A percentile compares a stretch with the other conserved stretches of the same genome.
phyloP scores from a whole-genome alignment of 164 flowering plant genomes.

The Aristolochia californica region DNA sequence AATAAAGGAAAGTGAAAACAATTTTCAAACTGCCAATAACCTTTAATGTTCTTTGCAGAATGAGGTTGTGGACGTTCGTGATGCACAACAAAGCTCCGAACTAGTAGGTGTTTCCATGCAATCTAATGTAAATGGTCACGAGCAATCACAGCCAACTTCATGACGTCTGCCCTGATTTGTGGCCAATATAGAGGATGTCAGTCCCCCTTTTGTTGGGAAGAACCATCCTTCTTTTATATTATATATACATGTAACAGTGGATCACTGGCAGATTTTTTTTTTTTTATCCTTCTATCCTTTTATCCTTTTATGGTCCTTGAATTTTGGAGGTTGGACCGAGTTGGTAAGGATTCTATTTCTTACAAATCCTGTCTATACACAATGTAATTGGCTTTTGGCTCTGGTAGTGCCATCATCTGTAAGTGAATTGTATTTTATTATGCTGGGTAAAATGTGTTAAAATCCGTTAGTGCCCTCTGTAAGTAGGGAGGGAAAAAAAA shows the following conservation, averaged over 20 bases:
- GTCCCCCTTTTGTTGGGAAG: neutral
- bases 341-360: neutral
- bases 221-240: neutral
- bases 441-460: too few relatives aligned
- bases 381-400: neutral
- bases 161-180: slow-evolving; percentile 3
- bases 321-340: neutral
- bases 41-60: slow-evolving; percentile 5
- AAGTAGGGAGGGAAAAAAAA: too few relatives aligned
- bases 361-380: neutral
- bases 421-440: too few relatives aligned
- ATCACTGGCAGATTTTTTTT: too few relatives aligned
- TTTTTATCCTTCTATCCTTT: neutral
- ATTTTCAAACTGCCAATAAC: neutral
- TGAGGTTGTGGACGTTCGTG: slow-evolving; percentile 1
- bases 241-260: slow-evolving; percentile 3
- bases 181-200: slow-evolving; percentile 1
- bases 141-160: slow-evolving; percentile 2
- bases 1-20: neutral
- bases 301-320: neutral
- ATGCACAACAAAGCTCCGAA: neutral
- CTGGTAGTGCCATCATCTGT: too few relatives aligned
- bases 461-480: too few relatives aligned
- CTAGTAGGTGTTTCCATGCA: neutral
- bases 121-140: slow-evolving; percentile 9